Conservation (phyloP, 768 basidiomycete species). For the Termitomyces sp. region DNA sequence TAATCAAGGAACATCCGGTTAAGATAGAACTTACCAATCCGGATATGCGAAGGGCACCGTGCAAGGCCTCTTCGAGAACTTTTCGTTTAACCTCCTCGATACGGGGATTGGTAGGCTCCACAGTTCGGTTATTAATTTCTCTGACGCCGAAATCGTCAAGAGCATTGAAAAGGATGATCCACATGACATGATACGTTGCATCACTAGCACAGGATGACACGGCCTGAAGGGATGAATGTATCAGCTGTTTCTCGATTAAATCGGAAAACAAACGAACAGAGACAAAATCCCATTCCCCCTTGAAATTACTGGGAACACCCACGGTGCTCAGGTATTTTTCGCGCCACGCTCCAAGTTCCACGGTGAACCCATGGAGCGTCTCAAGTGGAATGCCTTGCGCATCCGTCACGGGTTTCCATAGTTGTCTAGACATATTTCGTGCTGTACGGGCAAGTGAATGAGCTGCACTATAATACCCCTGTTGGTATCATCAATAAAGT, state of each 20-base stretch:
- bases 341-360: constrained; percentile 64
- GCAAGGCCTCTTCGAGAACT: constrained; percentile 76
- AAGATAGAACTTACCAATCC: constrained; percentile 57
- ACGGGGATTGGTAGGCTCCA: constrained; percentile 35
- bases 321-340: constrained; percentile 70
- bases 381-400: constrained; percentile 73
- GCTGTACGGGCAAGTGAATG: constrained; percentile 81
- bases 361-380: constrained; percentile 50
- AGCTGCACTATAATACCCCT: constrained; percentile 84
- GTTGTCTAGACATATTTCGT: constrained; percentile 71
- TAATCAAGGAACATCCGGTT: not conserved
- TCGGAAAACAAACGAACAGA: constrained; percentile 31
- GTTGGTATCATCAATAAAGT: constrained; percentile 14
- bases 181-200: constrained; percentile 89
- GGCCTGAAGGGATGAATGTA: constrained; percentile 26
- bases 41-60: constrained; percentile 82
- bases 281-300: constrained; percentile 88
- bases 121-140: constrained; percentile 51
- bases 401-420: constrained; percentile 78
- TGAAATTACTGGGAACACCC: constrained; percentile 83
- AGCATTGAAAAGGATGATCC: constrained; percentile 79
- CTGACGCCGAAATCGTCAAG: constrained; percentile 82
- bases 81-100: constrained; percentile 64
- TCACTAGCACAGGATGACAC: constrained; percentile 70
- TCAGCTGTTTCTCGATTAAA: not conserved